Evolutionary conservation across 1,284 basidiomycete genomes (phyloP).

Genomic region (Cutaneotrichosporon curvatum): DNA sequence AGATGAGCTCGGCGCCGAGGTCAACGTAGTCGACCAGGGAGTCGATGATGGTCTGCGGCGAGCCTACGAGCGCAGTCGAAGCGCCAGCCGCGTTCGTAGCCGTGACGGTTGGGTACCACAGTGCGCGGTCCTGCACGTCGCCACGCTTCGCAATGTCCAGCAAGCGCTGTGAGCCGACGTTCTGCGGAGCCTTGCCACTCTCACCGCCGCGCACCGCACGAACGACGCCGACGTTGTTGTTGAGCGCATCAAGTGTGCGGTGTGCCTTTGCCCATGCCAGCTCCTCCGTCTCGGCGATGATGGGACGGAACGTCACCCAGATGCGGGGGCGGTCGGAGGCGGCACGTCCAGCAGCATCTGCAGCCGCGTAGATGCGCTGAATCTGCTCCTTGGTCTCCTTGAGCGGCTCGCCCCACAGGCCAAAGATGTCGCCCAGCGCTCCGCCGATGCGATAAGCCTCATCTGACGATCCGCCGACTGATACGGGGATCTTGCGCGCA

Average conservation of each 20-base stretch:
- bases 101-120: conserved; percentile 33
- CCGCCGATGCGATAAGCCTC: conserved; percentile 34
- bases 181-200: too few species aligned
- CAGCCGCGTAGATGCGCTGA: conserved; percentile 28
- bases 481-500: conserved; percentile 21
- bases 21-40: conserved; percentile 32
- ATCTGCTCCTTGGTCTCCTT: conserved; percentile 37
- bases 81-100: conserved; percentile 28
- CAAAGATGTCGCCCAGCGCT: conserved; percentile 31
- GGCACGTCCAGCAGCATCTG: conserved; percentile 26
- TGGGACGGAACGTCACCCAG: conserved; percentile 35
- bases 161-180: conserved; percentile 28
- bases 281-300: conserved; percentile 31
- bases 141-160: conserved; percentile 29
- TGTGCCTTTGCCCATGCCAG: conserved; percentile 32
- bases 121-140: conserved; percentile 30
- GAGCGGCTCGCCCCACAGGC: conserved; percentile 32
- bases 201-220: too few species aligned
- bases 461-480: conserved; percentile 28
- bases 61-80: conserved; percentile 33
- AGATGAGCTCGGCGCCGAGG: conserved; percentile 26
- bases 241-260: conserved; percentile 20
- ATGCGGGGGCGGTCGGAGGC: conserved; percentile 24
- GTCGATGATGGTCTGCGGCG: conserved; percentile 28
- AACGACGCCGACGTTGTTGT: too few species aligned